Conservation (phyloP, 139 green algal species). For the Nannochloris sp. region DNA sequence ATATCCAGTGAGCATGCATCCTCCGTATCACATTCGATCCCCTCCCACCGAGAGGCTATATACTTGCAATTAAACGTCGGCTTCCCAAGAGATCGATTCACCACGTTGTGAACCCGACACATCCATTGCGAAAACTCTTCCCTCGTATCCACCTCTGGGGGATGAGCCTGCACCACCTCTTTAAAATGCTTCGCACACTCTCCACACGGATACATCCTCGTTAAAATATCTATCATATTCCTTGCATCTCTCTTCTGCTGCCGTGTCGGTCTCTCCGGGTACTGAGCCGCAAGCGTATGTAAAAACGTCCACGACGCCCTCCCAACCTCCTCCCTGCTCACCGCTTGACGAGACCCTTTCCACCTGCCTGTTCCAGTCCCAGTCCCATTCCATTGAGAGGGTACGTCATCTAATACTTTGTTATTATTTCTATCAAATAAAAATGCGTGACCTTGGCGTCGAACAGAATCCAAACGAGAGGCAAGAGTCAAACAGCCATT, state of each 20-base stretch:
- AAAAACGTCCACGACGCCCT: conserved; percentile 85
- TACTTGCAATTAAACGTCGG: conserved; percentile 75
- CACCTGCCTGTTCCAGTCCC: not conserved
- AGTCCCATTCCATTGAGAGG: not conserved
- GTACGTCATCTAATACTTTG: no score
- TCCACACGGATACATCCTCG: conserved; percentile 83
- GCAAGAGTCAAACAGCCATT: no score
- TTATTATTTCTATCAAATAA: no score
- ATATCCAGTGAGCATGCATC: conserved; percentile 14
- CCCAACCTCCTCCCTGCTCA: conserved; percentile 67
- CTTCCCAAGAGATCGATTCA: conserved; percentile 74
- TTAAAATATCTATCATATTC: conserved; percentile 55
- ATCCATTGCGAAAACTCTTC: conserved; percentile 66
- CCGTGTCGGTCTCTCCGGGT: conserved; percentile 66
- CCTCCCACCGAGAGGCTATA: conserved; percentile 56
- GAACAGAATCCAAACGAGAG: no score
- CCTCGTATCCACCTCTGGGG: conserved; percentile 17
- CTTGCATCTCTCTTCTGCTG: conserved; percentile 64
- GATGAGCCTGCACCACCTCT: conserved; percentile 50
- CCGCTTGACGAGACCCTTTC: not conserved
- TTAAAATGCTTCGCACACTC: conserved; percentile 85
- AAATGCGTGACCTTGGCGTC: no score
- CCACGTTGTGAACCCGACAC: conserved; percentile 77
- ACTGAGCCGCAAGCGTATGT: conserved; percentile 87
- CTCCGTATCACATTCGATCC: conserved; percentile 44